Evolutionary conservation across 257 asterid species (phyloP).

Genomic region (Salvia rosmarinus): DNA sequence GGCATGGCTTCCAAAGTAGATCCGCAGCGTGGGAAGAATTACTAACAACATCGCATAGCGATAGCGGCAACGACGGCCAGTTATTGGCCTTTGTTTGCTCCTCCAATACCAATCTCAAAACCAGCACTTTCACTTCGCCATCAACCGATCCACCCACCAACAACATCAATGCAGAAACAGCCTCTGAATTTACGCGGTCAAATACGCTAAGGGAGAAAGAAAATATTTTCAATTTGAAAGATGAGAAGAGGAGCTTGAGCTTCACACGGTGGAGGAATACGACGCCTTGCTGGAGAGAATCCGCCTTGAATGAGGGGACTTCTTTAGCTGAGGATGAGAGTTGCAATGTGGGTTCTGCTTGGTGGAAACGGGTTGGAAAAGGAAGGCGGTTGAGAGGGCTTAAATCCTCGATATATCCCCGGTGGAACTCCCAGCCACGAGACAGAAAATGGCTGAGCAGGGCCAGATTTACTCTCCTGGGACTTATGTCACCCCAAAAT

Average conservation of each 20-base stretch:
- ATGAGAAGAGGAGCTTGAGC: constrained; percentile 53
- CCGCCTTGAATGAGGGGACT: constrained; percentile 15
- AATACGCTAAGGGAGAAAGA: constrained; percentile 31
- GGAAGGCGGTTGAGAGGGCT: constrained; percentile 49
- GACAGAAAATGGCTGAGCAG: constrained; percentile 37
- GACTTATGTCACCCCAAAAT: constrained; percentile 50
- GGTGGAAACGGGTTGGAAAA: constrained; percentile 43
- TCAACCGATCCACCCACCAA: constrained; percentile 8
- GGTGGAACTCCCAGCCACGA: constrained; percentile 38
- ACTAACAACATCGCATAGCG: constrained; percentile 33
- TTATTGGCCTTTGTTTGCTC: constrained; percentile 40
- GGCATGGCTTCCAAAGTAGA: constrained; percentile 36
- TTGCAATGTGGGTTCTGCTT: neutral
- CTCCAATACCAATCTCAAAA: constrained; percentile 22
- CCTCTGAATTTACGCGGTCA: constrained; percentile 37
- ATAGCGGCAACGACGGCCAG: constrained; percentile 40
- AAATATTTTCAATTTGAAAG: constrained; percentile 28
- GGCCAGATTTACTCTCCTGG: constrained; percentile 44
- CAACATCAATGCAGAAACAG: neutral
- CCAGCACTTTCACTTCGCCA: constrained; percentile 29
- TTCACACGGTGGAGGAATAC: constrained; percentile 62
- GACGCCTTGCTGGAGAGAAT: constrained; percentile 52
- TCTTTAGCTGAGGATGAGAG: neutral
- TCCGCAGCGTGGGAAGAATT: constrained; percentile 47
- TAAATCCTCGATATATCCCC: constrained; percentile 43